Percentiles rank a stretch among this genome's conserved stretches.
These are phyloP conservation scores for Malbranchea zuffiana DNA, from an alignment of 2,329 filamentous ascomycete species.

Conservation along the genomic window DNA sequence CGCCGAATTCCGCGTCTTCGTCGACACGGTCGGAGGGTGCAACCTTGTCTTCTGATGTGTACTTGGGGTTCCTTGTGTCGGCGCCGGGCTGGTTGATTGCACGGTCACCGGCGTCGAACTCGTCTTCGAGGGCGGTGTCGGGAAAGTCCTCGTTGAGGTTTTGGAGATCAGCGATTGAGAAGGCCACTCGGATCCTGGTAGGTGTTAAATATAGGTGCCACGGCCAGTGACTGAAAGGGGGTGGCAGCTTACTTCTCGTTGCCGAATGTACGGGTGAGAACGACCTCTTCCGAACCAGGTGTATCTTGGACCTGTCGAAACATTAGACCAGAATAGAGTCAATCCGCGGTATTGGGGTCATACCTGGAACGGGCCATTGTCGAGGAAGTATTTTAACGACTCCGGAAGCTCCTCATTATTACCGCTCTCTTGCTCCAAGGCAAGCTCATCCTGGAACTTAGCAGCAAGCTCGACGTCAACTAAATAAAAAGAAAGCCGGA, in stretches of 20 bases:
- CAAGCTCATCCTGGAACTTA: conserved; percentile 76
- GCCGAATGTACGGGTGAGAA: conserved; percentile 69
- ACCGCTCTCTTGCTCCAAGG: conserved; percentile 73
- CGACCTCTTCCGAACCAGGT: conserved; percentile 76
- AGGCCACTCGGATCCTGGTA: conserved; percentile 61
- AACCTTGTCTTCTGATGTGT: conserved; percentile 46
- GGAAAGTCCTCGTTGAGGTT: conserved; percentile 51
- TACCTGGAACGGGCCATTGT: conserved; percentile 74
- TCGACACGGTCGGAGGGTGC: conserved; percentile 47
- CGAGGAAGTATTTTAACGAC: conserved; percentile 76
- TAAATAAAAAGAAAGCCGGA: conserved; percentile 17
- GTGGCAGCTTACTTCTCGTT: conserved; percentile 64
- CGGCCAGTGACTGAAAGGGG: not conserved
- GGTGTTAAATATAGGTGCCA: not conserved
- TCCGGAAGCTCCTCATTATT: conserved; percentile 59
- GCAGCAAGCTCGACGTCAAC: conserved; percentile 69
- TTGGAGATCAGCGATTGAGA: conserved; percentile 75
- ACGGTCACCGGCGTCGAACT: conserved; percentile 42
- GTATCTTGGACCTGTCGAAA: conserved; percentile 53
- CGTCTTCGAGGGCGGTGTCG: conserved; percentile 48
- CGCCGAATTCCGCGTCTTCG: conserved; percentile 46
- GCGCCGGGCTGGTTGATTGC: conserved; percentile 46
- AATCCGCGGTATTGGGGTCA: conserved; percentile 4
- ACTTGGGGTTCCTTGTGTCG: conserved; percentile 42
- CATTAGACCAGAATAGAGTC: conserved; percentile 3